Conservation (phyloP, 768 basidiomycete species). For the Sutorius australiensis region DNA sequence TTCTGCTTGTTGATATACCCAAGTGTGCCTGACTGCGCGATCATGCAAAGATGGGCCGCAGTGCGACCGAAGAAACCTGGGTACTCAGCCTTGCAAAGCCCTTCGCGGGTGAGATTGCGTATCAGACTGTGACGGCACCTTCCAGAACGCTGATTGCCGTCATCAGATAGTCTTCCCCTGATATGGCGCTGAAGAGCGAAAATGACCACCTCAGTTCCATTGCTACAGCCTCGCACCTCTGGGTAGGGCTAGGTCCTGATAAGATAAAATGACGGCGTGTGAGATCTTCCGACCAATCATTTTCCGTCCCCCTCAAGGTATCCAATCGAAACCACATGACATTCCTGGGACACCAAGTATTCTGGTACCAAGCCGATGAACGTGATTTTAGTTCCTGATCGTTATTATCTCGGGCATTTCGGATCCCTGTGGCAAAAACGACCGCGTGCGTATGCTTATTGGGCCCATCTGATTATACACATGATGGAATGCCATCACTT, state of each 20-base stretch:
- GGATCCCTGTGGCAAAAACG: not conserved
- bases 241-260: not conserved
- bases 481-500: not conserved
- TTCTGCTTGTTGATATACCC: not conserved
- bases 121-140: not conserved
- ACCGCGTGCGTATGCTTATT: not conserved
- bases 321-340: no score
- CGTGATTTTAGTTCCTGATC: not conserved
- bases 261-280: not conserved
- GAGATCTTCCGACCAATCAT: not conserved
- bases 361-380: not conserved
- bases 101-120: not conserved
- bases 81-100: not conserved
- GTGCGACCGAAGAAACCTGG: not conserved
- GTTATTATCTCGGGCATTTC: constrained; percentile 4
- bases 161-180: not conserved
- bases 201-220: not conserved
- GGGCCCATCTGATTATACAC: not conserved
- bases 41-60: not conserved
- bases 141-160: not conserved
- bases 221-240: not conserved
- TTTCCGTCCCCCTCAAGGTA: no score
- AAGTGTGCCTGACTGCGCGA: not conserved
- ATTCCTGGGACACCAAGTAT: no score
- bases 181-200: not conserved